Conservation (phyloP, 192 early-diverging fungal species). For the Chytriomyces confervae region DNA sequence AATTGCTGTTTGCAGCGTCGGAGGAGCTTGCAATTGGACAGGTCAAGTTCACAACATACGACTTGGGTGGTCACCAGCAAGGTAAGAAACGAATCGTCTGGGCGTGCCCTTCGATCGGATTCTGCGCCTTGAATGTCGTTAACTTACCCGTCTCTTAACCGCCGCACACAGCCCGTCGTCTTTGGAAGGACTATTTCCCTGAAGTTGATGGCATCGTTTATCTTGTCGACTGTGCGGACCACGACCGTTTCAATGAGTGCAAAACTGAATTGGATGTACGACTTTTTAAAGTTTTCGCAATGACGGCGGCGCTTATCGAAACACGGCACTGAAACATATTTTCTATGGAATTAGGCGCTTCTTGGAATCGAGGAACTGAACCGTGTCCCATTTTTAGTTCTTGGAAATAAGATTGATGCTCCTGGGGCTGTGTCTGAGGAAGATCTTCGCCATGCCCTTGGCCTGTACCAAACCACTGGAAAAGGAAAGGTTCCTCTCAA, state of each 20-base stretch:
- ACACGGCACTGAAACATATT: slow-evolving; percentile 13
- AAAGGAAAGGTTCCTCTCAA: slow-evolving; percentile 95
- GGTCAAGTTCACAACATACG: slow-evolving; percentile 96
- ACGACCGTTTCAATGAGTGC: slow-evolving; percentile 81
- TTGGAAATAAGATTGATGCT: slow-evolving; percentile 99
- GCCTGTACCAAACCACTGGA: slow-evolving; percentile 97
- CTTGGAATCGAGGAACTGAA: slow-evolving; percentile 93
- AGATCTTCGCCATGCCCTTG: slow-evolving; percentile 81
- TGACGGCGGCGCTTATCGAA: background rate
- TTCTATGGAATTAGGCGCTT: slow-evolving; percentile 64
- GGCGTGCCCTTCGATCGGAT: background rate
- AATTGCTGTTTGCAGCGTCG: slow-evolving; percentile 64
- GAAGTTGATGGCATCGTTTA: slow-evolving; percentile 98
- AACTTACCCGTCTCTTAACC: background rate
- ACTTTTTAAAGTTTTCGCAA: background rate
- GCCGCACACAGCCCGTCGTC: slow-evolving; percentile 76
- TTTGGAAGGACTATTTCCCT: slow-evolving; percentile 99
- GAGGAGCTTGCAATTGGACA: slow-evolving; percentile 98
- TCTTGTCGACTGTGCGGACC: slow-evolving; percentile 92
- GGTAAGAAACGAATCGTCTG: slow-evolving; percentile 48
- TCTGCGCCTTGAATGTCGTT: background rate
- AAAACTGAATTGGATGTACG: slow-evolving; percentile 94
- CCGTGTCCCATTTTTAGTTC: slow-evolving; percentile 90
- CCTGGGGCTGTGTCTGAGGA: slow-evolving; percentile 93
- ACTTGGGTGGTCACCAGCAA: slow-evolving; percentile 96